Evolutionary conservation across 2,329 filamentous ascomycete genomes (phyloP).

Genomic region (Ophidiomyces ophidiicola): DNA sequence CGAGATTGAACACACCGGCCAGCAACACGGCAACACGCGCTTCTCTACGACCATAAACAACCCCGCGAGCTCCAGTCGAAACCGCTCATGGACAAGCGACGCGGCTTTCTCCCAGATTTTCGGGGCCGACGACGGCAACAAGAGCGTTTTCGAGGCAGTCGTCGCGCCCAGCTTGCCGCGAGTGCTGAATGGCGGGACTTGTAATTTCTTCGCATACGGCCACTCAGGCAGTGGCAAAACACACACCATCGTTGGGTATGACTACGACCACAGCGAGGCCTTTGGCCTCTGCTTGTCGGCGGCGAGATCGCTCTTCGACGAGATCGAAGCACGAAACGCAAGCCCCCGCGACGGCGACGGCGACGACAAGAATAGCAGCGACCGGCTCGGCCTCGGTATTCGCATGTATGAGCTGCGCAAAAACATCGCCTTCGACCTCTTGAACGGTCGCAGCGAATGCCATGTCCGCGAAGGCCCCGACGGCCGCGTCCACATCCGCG

Average conservation of each 20-base stretch:
- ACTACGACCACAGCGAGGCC: slow-evolving; percentile 25
- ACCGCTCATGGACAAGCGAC: slow-evolving; percentile 20
- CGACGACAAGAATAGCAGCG: slow-evolving; percentile 2
- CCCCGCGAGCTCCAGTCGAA: slow-evolving; percentile 1
- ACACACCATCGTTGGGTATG: slow-evolving; percentile 35
- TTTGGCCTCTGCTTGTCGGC: slow-evolving; percentile 31
- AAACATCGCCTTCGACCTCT: slow-evolving; percentile 33
- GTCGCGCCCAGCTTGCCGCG: slow-evolving; percentile 26
- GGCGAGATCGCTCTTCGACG: slow-evolving; percentile 22
- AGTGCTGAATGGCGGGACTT: slow-evolving; percentile 27
- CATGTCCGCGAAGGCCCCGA: slow-evolving; percentile 33
- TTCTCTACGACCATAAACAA: slow-evolving; percentile 9
- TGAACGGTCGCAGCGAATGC: slow-evolving; percentile 31
- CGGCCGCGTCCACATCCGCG: slow-evolving; percentile 32
- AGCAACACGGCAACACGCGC: slow-evolving; percentile 6
- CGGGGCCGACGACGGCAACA: slow-evolving; percentile 17
- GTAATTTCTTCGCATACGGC: slow-evolving; percentile 36
- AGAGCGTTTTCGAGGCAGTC: slow-evolving; percentile 22
- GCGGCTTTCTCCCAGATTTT: slow-evolving; percentile 19
- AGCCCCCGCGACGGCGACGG: not conserved
- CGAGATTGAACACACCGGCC: slow-evolving; percentile 12
- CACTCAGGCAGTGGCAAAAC: slow-evolving; percentile 35
- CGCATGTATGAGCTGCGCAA: slow-evolving; percentile 34
- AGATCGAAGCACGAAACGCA: slow-evolving; percentile 17
- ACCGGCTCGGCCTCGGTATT: slow-evolving; percentile 28